phyloP scores from a whole-genome alignment of 1,284 basidiomycete genomes.

The Pseudozyma sp. region DNA sequence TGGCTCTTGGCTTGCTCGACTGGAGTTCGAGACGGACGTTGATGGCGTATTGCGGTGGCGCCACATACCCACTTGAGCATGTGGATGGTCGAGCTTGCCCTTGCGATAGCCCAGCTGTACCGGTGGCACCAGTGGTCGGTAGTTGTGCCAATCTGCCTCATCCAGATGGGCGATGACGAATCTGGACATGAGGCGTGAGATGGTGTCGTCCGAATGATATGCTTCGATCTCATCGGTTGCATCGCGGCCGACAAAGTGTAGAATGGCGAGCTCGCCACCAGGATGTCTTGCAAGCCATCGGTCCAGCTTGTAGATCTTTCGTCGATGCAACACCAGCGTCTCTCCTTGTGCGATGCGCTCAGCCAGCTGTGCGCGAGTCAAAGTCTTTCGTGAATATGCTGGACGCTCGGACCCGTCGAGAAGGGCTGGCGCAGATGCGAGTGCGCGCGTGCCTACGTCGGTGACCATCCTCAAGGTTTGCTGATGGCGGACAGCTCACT shows the following conservation, averaged over 20 bases:
- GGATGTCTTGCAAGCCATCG: constrained; percentile 86
- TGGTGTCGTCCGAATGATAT: constrained; percentile 81
- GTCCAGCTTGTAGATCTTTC: constrained; percentile 83
- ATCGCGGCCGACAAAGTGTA: constrained; percentile 96
- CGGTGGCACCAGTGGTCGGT: constrained; percentile 88
- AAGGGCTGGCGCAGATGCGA: constrained; percentile 2
- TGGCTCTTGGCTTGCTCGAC: constrained; percentile 16
- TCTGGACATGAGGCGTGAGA: constrained; percentile 74
- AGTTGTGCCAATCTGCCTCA: constrained; percentile 71
- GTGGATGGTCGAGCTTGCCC: constrained; percentile 63
- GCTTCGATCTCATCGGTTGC: constrained; percentile 94
- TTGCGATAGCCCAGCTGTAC: constrained; percentile 78
- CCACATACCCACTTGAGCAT: constrained; percentile 63
- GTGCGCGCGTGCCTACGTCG: constrained; percentile 9
- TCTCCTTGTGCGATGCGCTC: constrained; percentile 70
- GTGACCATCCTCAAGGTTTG: constrained; percentile 2
- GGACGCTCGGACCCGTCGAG: constrained; percentile 3
- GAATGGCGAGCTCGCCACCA: constrained; percentile 86
- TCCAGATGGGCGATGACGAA: constrained; percentile 83
- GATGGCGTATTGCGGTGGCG: constrained; percentile 28
- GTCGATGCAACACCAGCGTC: constrained; percentile 81
- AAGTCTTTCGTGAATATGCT: constrained; percentile 22
- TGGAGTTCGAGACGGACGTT: constrained; percentile 11
- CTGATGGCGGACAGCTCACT: no score
- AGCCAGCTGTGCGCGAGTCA: constrained; percentile 60